These are phyloP conservation scores for Rhizophora mangle DNA, from an alignment of 345 rosid species.

Conservation along the genomic window DNA sequence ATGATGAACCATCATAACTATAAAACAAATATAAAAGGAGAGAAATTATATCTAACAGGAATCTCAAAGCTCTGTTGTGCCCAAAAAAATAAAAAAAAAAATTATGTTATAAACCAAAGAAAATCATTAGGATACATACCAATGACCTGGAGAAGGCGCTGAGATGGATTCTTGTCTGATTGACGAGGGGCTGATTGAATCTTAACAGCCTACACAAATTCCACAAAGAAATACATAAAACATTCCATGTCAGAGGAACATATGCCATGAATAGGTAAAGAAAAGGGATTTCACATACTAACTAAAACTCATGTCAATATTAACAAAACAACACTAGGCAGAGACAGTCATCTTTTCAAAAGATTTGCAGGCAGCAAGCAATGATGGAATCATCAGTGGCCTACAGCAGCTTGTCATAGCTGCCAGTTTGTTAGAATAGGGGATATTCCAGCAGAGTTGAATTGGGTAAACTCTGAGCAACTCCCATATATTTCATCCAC, in stretches of 20 bases:
- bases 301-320: too few relatives aligned
- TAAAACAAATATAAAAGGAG: neutral
- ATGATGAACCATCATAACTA: neutral
- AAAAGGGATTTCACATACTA: neutral
- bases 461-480: neutral
- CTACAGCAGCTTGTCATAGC: neutral
- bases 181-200: slow-evolving; percentile 57
- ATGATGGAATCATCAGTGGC: neutral
- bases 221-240: slow-evolving; percentile 17
- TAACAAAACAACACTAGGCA: too few relatives aligned
- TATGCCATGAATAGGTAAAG: neutral
- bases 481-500: neutral
- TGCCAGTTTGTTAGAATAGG: neutral
- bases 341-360: too few relatives aligned
- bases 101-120: neutral
- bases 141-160: slow-evolving; percentile 76
- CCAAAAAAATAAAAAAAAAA: neutral
- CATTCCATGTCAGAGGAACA: neutral
- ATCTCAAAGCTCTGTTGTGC: too few relatives aligned
- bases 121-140: slow-evolving; percentile 44
- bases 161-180: slow-evolving; percentile 58
- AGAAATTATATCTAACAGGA: neutral
- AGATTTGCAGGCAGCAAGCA: too few relatives aligned
- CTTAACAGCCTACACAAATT: slow-evolving; percentile 51
- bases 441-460: neutral